Conservation (phyloP, 306 rosid species). For the Glycyrrhiza uralensis region DNA sequence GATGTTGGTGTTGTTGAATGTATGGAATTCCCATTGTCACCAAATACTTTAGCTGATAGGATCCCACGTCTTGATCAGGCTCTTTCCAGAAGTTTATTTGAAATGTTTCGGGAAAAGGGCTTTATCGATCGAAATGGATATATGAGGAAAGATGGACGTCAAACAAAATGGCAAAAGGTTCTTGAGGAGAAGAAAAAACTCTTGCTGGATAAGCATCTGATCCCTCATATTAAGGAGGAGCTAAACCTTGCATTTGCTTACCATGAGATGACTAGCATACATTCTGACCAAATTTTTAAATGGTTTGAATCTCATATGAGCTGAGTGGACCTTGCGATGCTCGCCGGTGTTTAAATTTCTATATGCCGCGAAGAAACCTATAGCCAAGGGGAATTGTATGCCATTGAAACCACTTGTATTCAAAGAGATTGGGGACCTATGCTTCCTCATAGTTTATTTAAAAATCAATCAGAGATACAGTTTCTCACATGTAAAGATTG, state of each 20-base stretch:
- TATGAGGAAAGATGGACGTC: constrained; percentile 79
- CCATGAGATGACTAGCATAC: constrained; percentile 86
- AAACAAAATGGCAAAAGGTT: constrained; percentile 55
- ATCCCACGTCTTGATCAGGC: constrained; percentile 63
- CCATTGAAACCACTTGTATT: background rate
- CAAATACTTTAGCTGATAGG: constrained; percentile 58
- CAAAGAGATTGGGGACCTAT: constrained; percentile 5
- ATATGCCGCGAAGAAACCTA: background rate
- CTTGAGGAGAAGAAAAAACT: constrained; percentile 42
- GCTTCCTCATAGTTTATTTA: background rate
- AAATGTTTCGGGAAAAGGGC: constrained; percentile 56
- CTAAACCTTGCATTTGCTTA: constrained; percentile 83
- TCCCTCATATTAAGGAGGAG: constrained; percentile 79
- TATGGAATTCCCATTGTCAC: constrained; percentile 65
- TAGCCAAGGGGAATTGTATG: constrained; percentile 10
- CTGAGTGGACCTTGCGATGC: constrained; percentile 26
- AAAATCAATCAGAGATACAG: constrained; percentile 8
- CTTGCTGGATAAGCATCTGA: constrained; percentile 38
- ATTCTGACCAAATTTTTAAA: constrained; percentile 59
- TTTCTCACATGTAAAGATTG: constrained; percentile 13
- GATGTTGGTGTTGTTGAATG: constrained; percentile 75
- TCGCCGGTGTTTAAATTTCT: background rate
- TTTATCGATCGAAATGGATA: constrained; percentile 70
- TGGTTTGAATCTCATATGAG: constrained; percentile 76
- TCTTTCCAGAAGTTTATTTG: constrained; percentile 58